Conservation (phyloP, 1,284 basidiomycete species). For the Irpex sp. region DNA sequence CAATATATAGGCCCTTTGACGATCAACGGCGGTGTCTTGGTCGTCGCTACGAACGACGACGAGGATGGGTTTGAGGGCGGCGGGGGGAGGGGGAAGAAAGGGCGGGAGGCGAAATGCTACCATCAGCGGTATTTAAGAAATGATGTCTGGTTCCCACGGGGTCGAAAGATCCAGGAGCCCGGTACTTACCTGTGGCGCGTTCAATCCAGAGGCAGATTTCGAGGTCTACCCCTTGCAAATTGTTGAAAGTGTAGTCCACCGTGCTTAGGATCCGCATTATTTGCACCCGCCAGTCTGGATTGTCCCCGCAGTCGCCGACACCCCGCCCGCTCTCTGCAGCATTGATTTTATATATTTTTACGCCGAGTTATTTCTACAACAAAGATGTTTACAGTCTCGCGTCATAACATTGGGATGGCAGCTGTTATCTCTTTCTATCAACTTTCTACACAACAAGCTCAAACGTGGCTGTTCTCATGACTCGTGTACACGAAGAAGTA, state of each 20-base stretch:
- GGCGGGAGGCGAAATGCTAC: constrained; percentile 9
- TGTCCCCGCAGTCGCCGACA: not conserved
- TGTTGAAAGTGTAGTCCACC: too few species aligned
- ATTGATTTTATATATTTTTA: not conserved
- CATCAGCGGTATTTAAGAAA: constrained; percentile 8
- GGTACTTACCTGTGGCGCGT: not conserved
- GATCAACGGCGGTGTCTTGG: constrained; percentile 2
- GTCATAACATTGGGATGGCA: not conserved
- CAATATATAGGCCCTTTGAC: constrained; percentile 14
- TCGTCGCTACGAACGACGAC: constrained; percentile 1
- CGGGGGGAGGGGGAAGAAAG: not conserved
- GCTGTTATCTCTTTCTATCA: not conserved
- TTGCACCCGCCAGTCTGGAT: not conserved
- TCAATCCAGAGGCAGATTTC: not conserved
- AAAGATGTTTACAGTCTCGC: not conserved
- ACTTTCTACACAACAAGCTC: too few species aligned
- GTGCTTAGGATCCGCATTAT: too few species aligned
- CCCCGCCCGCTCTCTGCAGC: not conserved
- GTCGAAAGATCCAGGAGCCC: constrained; percentile 2
- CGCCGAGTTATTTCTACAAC: too few species aligned
- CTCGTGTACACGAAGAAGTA: not conserved
- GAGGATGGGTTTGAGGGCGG: not conserved
- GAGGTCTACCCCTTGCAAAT: too few species aligned
- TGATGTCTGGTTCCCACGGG: constrained; percentile 9
- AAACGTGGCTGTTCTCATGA: not conserved